These are phyloP conservation scores for Candida fluviatilis DNA, from an alignment of 805 yeast genomes.

Conservation along the genomic window DNA sequence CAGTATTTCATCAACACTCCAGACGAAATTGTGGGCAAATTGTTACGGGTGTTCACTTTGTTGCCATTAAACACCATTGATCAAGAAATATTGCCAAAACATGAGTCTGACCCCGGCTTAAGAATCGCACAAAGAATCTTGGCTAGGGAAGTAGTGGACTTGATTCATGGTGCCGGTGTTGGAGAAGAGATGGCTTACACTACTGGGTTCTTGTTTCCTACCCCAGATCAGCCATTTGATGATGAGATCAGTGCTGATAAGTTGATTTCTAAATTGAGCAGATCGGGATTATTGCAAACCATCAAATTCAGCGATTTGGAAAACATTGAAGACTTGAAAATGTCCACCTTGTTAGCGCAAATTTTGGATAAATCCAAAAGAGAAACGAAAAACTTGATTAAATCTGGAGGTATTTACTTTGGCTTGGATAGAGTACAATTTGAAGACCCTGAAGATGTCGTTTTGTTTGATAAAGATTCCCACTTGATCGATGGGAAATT, in stretches of 20 bases:
- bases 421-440: slow-evolving; percentile 58
- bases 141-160: slow-evolving; percentile 81
- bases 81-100: slow-evolving; percentile 44
- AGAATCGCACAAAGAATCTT: slow-evolving; percentile 72
- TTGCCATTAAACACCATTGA: slow-evolving; percentile 62
- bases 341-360: slow-evolving; percentile 50
- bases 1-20: slow-evolving; percentile 80
- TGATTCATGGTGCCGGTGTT: slow-evolving; percentile 78
- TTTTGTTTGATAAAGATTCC: slow-evolving; percentile 42
- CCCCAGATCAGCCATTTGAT: slow-evolving; percentile 45
- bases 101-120: slow-evolving; percentile 53
- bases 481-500: slow-evolving; percentile 57
- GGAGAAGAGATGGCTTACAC: slow-evolving; percentile 66
- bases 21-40: slow-evolving; percentile 68
- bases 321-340: slow-evolving; percentile 32
- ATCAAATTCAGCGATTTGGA: slow-evolving; percentile 31
- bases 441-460: slow-evolving; percentile 43
- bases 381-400: slow-evolving; percentile 59
- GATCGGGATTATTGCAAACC: slow-evolving; percentile 50
- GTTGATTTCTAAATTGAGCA: slow-evolving; percentile 51
- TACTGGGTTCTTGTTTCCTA: slow-evolving; percentile 64
- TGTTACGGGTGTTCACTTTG: slow-evolving; percentile 75
- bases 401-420: slow-evolving; percentile 67
- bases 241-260: slow-evolving; percentile 45
- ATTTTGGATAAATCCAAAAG: slow-evolving; percentile 48